These are phyloP conservation scores for Chlorella sorokiniana DNA, from an alignment of 139 green algal genomes.

Conservation along the genomic window DNA sequence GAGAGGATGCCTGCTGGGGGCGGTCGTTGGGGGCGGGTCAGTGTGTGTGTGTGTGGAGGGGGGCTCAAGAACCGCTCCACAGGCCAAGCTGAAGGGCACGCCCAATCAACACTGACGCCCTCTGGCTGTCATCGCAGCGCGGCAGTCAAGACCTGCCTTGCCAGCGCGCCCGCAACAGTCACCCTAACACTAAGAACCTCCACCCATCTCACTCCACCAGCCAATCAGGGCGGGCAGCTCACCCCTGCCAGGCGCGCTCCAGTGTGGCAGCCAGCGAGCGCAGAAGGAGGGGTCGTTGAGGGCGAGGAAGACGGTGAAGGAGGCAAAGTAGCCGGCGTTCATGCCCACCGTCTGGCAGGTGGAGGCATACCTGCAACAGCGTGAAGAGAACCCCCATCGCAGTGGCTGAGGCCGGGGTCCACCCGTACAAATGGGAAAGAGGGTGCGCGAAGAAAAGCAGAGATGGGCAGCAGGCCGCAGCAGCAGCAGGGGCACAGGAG, in stretches of 20 bases:
- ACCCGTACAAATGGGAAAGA: not conserved
- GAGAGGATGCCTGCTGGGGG: conserved; percentile 56
- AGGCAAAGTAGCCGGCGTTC: conserved; percentile 91
- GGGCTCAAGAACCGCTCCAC: too few species aligned
- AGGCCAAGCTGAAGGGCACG: too few species aligned
- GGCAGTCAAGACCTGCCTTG: not conserved
- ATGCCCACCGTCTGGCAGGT: conserved; percentile 95
- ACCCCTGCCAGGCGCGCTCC: not conserved
- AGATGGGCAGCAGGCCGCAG: too few species aligned
- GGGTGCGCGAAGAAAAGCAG: not conserved
- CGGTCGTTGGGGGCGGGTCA: not conserved
- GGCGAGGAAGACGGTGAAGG: conserved; percentile 94
- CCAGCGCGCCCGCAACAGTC: not conserved
- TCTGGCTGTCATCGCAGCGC: not conserved
- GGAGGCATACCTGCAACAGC: conserved; percentile 64
- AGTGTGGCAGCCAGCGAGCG: conserved; percentile 69
- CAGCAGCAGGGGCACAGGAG: too few species aligned
- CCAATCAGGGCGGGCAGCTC: too few species aligned
- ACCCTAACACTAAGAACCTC: too few species aligned
- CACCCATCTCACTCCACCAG: too few species aligned
- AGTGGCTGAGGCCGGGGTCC: not conserved
- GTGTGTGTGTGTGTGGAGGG: too few species aligned
- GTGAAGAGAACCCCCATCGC: not conserved
- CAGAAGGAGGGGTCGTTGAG: conserved; percentile 82
- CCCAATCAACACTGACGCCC: not conserved